These are phyloP conservation scores for Microsporum ferrugineum DNA, from an alignment of 2,329 filamentous ascomycete species.

Conservation along the genomic window DNA sequence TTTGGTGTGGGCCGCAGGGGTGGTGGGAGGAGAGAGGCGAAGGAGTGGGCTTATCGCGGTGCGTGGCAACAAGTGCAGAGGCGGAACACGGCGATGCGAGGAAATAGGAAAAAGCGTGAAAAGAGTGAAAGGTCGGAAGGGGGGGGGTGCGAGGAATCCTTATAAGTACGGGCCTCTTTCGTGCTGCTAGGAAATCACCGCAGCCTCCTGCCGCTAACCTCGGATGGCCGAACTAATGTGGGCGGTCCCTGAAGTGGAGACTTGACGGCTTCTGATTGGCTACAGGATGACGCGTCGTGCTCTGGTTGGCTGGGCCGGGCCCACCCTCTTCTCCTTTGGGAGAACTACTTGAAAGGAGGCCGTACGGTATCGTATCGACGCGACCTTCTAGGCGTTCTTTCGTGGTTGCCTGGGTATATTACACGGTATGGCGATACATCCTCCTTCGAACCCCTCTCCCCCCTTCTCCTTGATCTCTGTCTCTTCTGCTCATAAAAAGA, in stretches of 20 bases:
- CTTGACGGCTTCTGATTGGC: constrained; percentile 24
- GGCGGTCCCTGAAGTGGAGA: constrained; percentile 25
- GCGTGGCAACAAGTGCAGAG: constrained; percentile 7
- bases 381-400: neutral
- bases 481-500: neutral
- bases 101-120: constrained; percentile 20
- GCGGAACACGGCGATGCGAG: constrained; percentile 14
- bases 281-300: constrained; percentile 16
- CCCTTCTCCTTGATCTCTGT: neutral
- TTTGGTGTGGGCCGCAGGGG: constrained; percentile 5
- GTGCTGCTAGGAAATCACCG: constrained; percentile 21
- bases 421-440: neutral
- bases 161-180: constrained; percentile 28
- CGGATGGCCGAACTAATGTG: constrained; percentile 27
- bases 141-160: constrained; percentile 31
- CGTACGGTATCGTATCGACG: neutral
- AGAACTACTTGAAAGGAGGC: neutral
- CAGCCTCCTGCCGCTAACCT: constrained; percentile 27
- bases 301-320: constrained; percentile 20
- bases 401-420: neutral
- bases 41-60: constrained; percentile 4
- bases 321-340: constrained; percentile 11
- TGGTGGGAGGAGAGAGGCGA: neutral
- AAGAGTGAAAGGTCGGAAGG: constrained; percentile 21
- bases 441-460: neutral